Evolutionary conservation across 139 green algal species (phyloP), one percentile per base, ranked within the genome.

Genomic region (Picochlorum sp.): DNA sequence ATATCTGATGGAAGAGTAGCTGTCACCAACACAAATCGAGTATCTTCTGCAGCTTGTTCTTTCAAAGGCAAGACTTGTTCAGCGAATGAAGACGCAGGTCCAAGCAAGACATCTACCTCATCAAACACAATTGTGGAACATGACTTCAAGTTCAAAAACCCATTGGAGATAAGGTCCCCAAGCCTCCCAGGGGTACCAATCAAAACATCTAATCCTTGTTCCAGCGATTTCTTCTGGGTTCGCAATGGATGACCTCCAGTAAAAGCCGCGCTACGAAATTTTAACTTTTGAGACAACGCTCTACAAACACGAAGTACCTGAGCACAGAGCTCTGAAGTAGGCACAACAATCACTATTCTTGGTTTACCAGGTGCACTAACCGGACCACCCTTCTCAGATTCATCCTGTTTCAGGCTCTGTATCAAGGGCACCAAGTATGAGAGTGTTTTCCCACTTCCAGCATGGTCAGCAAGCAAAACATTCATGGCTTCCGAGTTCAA

Each of bases 391-490:
- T 45, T 25, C 18, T 28, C 22, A n/a, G 24, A 32, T 51, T 88
- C 81, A 57, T 72, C 65, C 36, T 54, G 22, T 7, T 65, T 63
- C n/a, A 86, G 50, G 53, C 54, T 28, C 64, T 94, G 82, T 50
- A 93, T 32, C 35, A 94, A 40, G 1, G 88, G 88, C 56, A 90
- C 49, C 24, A 94, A 65, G 73, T 94, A 96, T 6, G 85, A 85
- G 40, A 96, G 73, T 16, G 88, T 96, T 75, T 96, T 96, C 54
- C 88, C 88, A 58, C 80, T 89, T 60, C 87, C 87, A 5, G 88
- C 83, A 62, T 92, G 86, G 68, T 94, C 87, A 2, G 82, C 84
- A 35, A 91, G 33, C 7, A 85, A 44, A 8, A 91, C 54, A 50
- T 81, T 60, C 8, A 14, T 53, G 7, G 55, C 62, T 26, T 36